phyloP scores from a whole-genome alignment of 2,329 filamentous ascomycete genomes.

The Cordyceps tenuipes region DNA sequence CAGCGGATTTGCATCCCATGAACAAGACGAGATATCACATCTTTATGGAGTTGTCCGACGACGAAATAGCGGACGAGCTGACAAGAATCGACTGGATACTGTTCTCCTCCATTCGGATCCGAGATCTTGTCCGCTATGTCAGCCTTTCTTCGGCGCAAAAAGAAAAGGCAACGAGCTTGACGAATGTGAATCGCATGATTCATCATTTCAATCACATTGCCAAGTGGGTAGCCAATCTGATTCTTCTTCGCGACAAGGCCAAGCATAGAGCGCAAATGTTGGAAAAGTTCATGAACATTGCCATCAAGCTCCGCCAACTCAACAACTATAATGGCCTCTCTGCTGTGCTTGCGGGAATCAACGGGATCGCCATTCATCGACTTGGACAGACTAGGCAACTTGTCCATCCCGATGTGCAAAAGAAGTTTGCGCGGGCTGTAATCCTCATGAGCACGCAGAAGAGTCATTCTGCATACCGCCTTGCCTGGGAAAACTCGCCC shows the following conservation, averaged over 20 bases:
- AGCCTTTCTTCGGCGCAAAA: slow-evolving; percentile 64
- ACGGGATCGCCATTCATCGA: slow-evolving; percentile 77
- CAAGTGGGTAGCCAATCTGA: slow-evolving; percentile 74
- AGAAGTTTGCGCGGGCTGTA: slow-evolving; percentile 79
- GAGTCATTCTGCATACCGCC: slow-evolving; percentile 88
- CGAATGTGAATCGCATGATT: slow-evolving; percentile 91
- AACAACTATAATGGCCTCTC: slow-evolving; percentile 97
- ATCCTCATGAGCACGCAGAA: slow-evolving; percentile 91
- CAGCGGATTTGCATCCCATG: slow-evolving; percentile 59
- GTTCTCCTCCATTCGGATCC: slow-evolving; percentile 89
- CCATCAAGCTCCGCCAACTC: slow-evolving; percentile 73
- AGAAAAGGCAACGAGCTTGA: slow-evolving; percentile 66
- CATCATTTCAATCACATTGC: slow-evolving; percentile 83
- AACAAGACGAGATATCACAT: slow-evolving; percentile 83
- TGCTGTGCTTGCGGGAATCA: slow-evolving; percentile 89
- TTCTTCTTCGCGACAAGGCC: slow-evolving; percentile 85
- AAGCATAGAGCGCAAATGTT: slow-evolving; percentile 88
- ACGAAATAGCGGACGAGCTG: slow-evolving; percentile 81
- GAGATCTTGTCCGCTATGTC: slow-evolving; percentile 88
- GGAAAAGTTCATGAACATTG: slow-evolving; percentile 93
- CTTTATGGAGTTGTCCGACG: slow-evolving; percentile 79
- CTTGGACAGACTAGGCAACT: slow-evolving; percentile 71
- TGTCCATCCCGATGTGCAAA: slow-evolving; percentile 62
- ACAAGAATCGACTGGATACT: slow-evolving; percentile 97
- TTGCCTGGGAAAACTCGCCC: slow-evolving; percentile 94